Conservation (phyloP, 441 rosid genomes). For the Mallotus japonicus region DNA sequence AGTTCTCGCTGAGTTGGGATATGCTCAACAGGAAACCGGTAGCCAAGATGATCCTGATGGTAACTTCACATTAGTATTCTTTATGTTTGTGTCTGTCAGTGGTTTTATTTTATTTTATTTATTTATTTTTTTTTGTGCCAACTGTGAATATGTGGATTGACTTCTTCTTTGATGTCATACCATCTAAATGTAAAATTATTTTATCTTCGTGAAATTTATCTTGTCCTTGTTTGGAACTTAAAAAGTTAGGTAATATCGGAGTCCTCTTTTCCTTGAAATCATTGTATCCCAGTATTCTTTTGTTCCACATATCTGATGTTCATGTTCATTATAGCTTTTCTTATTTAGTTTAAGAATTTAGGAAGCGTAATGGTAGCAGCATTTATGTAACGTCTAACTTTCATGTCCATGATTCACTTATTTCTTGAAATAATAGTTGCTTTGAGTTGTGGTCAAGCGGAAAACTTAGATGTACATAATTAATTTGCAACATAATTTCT, state of each 20-base stretch:
- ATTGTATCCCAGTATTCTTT: not conserved
- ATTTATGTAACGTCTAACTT: not conserved
- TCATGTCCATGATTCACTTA: not conserved
- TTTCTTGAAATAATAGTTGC: not conserved
- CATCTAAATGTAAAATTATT: not conserved
- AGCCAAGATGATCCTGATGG: constrained; percentile 36
- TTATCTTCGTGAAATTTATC: not conserved
- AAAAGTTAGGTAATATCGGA: not conserved
- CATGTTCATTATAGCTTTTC: no score
- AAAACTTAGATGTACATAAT: not conserved
- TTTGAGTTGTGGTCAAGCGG: not conserved
- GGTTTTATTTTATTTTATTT: no score
- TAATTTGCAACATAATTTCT: no score
- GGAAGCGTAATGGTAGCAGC: not conserved
- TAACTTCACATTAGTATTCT: constrained; percentile 17
- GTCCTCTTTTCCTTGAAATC: not conserved
- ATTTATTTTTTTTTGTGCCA: not conserved
- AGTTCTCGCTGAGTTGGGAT: constrained; percentile 54
- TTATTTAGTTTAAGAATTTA: not conserved
- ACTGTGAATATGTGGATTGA: not conserved
- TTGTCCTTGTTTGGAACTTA: not conserved
- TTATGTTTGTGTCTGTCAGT: not conserved
- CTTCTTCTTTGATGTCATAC: not conserved
- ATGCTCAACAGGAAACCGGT: constrained; percentile 26
- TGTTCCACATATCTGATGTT: no score